Conservation (phyloP, 2,329 filamentous ascomycete genomes). For the Pseudopyricularia cyperi region DNA sequence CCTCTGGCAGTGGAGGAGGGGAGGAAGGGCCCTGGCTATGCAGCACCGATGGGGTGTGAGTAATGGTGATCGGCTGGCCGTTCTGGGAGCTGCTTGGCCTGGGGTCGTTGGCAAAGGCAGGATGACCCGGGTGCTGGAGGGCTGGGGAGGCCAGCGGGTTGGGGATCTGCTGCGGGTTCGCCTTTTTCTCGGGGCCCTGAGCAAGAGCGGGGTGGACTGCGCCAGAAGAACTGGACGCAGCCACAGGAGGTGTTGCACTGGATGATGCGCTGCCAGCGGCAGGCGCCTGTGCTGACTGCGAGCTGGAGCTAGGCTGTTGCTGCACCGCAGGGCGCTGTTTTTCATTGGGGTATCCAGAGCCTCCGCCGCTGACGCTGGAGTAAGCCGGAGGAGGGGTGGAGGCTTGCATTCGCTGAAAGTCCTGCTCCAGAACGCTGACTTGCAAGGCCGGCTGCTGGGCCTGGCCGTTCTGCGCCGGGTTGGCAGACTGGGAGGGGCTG, state of each 20-base stretch:
- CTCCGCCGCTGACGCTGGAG: constrained; percentile 53
- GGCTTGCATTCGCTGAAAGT: constrained; percentile 70
- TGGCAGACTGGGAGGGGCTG: constrained; percentile 41
- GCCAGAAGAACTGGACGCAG: neutral
- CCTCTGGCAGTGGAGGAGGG: constrained; percentile 86
- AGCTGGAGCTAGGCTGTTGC: constrained; percentile 12
- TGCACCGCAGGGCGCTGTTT: constrained; percentile 45
- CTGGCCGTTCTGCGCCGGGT: constrained; percentile 3
- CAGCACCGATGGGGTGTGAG: constrained; percentile 31
- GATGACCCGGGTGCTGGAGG: constrained; percentile 55
- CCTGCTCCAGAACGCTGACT: constrained; percentile 67
- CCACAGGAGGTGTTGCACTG: constrained; percentile 2
- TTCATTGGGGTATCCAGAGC: constrained; percentile 65
- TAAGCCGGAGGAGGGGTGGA: constrained; percentile 93
- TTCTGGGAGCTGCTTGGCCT: constrained; percentile 34
- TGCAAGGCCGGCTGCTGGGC: constrained; percentile 28
- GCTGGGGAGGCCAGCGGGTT: constrained; percentile 29
- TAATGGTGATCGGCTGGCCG: constrained; percentile 32
- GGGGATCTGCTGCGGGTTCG: constrained; percentile 14
- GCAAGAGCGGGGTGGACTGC: neutral
- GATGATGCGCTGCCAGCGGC: constrained; percentile 8
- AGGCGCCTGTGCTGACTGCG: constrained; percentile 12
- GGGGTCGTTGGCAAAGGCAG: constrained; percentile 80
- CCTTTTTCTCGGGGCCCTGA: constrained; percentile 4
- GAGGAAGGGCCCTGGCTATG: constrained; percentile 51